These are phyloP conservation scores for Tylopilus subfusipes DNA, from an alignment of 768 basidiomycete genomes.

Conservation along the genomic window DNA sequence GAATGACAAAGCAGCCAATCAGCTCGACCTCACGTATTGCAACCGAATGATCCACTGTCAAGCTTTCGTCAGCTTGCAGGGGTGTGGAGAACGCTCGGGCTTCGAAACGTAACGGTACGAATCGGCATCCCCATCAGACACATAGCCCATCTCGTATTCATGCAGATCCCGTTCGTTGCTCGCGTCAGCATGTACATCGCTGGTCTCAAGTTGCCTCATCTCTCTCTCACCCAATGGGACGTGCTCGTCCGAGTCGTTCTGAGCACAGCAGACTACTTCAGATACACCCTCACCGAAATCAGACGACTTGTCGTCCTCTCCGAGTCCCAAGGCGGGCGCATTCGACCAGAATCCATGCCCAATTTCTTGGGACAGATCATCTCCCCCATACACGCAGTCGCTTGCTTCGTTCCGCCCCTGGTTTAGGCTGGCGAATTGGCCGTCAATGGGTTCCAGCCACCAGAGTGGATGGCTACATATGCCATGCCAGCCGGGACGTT, in stretches of 20 bases:
- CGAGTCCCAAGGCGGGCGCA: slow-evolving; percentile 12
- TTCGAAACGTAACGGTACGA: too few relatives aligned
- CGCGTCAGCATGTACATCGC: slow-evolving; percentile 16
- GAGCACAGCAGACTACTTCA: slow-evolving; percentile 10
- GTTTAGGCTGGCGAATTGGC: slow-evolving; percentile 23
- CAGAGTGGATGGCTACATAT: slow-evolving; percentile 28
- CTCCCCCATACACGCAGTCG: slow-evolving; percentile 24
- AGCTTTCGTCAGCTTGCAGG: neutral
- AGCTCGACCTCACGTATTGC: neutral
- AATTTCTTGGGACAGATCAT: slow-evolving; percentile 21
- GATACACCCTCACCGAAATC: neutral
- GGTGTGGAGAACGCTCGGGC: neutral
- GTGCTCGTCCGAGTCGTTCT: slow-evolving; percentile 12
- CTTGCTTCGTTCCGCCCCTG: slow-evolving; percentile 17
- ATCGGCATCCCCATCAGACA: neutral
- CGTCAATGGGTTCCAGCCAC: slow-evolving; percentile 26
- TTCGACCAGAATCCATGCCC: slow-evolving; percentile 16
- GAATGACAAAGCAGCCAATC: too few relatives aligned
- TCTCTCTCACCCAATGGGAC: slow-evolving; percentile 9
- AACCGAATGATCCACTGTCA: neutral
- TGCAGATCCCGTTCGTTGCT: neutral
- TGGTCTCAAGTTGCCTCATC: slow-evolving; percentile 9
- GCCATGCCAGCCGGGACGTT: slow-evolving; percentile 10
- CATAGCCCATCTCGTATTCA: too few relatives aligned
- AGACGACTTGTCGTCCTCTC: neutral